Base-by-base conservation (phyloP, 2,329 filamentous ascomycete genomes). In the Alternaria brassicicola region DNA sequence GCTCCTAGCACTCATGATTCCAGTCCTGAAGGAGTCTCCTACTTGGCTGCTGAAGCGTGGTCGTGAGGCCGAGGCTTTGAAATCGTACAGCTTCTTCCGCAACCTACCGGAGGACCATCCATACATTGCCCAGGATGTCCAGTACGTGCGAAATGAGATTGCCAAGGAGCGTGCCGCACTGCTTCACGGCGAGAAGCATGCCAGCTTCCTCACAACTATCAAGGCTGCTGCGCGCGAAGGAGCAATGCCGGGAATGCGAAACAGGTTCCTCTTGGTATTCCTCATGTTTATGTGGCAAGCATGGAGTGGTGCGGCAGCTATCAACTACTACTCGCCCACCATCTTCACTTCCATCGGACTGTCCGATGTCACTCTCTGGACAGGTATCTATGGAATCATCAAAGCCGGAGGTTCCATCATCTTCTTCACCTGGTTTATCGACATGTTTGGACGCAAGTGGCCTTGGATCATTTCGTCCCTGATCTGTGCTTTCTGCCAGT, bases 71-170 rank as follows among this genome's bases (percentile, higher is more conserved):
- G 68, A 81, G 49, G 80, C 80, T 2, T 66, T 72, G 52, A 75
- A 75, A 53, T 76, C 74, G 0, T 76, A 82, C 47, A 75, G 75
- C 13, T 75, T 72, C 28, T 67, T 86, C 36, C 79, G 84, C 7
- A 78, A 79, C n/a, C 70, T 86, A 3, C 78, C 77, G 2, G 65
- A 71, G 26, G 69, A 78, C 45, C 76, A 81, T 50, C 70, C 69
- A 9, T 79, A 79, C 54, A 76, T 86, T 19, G 60, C 63, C 1
- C 66, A 78, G 51, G 75, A 77, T 45, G 62, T 77, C 4, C 58
- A 65, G 6, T 73, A 71, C 51, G 69, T 78, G 43, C 68, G 70
- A 42, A 61, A 62, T 15, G 64, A 75, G 41, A 74, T 77, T 19
- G 63, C 70, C 9, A 67, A 70, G 15, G 72, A 77, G 48, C 69